Evolutionary conservation across 148 eudicot genomes (phyloP).

Genomic region (Pharnaceum exiguum): DNA sequence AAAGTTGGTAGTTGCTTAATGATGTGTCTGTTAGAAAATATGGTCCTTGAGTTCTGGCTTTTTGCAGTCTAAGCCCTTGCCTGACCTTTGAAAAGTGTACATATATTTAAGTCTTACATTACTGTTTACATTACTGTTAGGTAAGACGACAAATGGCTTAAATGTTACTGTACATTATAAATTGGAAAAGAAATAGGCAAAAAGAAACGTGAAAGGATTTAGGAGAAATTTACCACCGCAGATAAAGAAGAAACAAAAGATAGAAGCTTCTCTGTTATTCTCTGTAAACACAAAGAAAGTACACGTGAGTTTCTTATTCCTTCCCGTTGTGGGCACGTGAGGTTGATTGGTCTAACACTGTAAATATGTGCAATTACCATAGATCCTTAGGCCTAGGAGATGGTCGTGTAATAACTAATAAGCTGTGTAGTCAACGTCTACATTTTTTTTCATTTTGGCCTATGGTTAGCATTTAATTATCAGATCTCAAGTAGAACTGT

Average conservation of each 20-base stretch:
- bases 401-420: too few species aligned
- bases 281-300: conserved; percentile 5
- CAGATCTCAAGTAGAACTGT: conserved; percentile 8
- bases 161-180: too few species aligned
- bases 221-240: conserved; percentile 15
- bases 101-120: too few species aligned
- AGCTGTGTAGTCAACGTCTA: conserved; percentile 26
- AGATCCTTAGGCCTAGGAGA: conserved; percentile 5
- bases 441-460: conserved; percentile 3
- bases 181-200: not conserved
- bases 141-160: too few species aligned
- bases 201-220: conserved; percentile 11
- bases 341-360: conserved; percentile 1
- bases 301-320: conserved; percentile 22
- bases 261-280: conserved; percentile 24
- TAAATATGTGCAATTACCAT: not conserved
- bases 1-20: conserved; percentile 7
- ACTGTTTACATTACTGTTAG: too few species aligned
- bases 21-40: not conserved
- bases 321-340: conserved; percentile 19
- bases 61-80: not conserved
- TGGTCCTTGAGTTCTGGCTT: conserved; percentile 3
- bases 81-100: not conserved
- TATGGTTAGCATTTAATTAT: conserved; percentile 28
- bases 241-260: conserved; percentile 2